Conservation (phyloP, 306 rosid genomes). For the Vachellia collinsii region DNA sequence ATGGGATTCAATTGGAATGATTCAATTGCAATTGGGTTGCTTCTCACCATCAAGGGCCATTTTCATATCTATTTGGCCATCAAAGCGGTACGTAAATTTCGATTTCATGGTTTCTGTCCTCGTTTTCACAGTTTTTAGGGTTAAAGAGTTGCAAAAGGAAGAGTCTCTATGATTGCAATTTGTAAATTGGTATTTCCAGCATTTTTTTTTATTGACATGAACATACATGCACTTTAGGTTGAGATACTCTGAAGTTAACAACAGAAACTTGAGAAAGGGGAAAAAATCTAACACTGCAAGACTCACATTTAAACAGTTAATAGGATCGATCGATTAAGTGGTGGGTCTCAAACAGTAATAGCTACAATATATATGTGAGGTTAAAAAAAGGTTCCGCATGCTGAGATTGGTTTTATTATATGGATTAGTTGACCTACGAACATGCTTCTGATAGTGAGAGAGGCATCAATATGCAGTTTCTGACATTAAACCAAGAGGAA, state of each 20-base stretch:
- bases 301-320: not conserved
- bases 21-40: constrained; percentile 80
- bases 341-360: not conserved
- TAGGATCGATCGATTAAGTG: not conserved
- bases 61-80: constrained; percentile 84
- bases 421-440: not conserved
- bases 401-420: not conserved
- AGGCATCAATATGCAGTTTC: not conserved
- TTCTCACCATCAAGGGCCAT: constrained; percentile 86
- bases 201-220: not conserved
- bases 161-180: not conserved
- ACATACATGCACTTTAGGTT: not conserved
- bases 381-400: not conserved
- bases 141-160: not conserved
- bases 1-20: constrained; percentile 89
- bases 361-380: not conserved
- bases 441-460: not conserved
- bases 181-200: not conserved
- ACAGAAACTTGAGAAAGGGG: not conserved
- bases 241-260: not conserved
- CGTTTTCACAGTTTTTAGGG: not conserved
- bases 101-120: constrained; percentile 25
- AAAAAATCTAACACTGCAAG: not conserved
- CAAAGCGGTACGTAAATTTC: constrained; percentile 57
- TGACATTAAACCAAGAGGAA: not conserved